Base-by-base conservation (phyloP, 2,329 filamentous ascomycete genomes). In the Huntiella omanensis region DNA sequence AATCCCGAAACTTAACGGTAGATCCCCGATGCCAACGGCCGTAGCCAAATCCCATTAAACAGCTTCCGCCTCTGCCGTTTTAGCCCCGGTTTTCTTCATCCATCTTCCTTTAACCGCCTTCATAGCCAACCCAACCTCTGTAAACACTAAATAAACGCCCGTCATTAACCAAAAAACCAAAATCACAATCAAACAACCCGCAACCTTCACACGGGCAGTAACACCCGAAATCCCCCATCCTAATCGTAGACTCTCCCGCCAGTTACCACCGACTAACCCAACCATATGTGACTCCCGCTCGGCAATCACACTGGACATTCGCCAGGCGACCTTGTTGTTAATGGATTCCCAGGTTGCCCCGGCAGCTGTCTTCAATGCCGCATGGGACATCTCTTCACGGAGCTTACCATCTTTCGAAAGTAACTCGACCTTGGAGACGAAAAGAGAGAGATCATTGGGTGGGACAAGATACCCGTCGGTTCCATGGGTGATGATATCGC, bases 281-380 rank as follows among this genome's bases (percentile, higher is more conserved):
- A 28, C 33, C 7, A 38, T 15, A 11, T 44, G 35, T 28, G 36
- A 38, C 22, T 41, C 35, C 16, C 69, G 59, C 40, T 69, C 62
- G 12, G 66, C 62, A 42, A 73, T 69, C n/a, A 62, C 63, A 43
- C 71, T 66, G 3, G 67, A 62, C 61, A 82, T 72, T 48, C 72
- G 69, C 68, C 73, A 75, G 3, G 78, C 78, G 1, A 80, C 77
- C 42, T 71, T 73, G 54, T 79, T 78, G 60, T 80, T 79, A 58
- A 82, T 79, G 60, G 71, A 77, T 49, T 80, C 75, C 79, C 78
- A 83, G 0, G 75, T 82, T 2, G 73, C 76, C 42, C 75, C 66
- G 50, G 71, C 70, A 0, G 77, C 78, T 50, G 75, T 70, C 15
- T 57, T 55, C 45, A 76, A 66, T 1, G 74, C 69, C 6, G 64